Conservation (phyloP, 305 asterid genomes). For the Plantago rigida region DNA sequence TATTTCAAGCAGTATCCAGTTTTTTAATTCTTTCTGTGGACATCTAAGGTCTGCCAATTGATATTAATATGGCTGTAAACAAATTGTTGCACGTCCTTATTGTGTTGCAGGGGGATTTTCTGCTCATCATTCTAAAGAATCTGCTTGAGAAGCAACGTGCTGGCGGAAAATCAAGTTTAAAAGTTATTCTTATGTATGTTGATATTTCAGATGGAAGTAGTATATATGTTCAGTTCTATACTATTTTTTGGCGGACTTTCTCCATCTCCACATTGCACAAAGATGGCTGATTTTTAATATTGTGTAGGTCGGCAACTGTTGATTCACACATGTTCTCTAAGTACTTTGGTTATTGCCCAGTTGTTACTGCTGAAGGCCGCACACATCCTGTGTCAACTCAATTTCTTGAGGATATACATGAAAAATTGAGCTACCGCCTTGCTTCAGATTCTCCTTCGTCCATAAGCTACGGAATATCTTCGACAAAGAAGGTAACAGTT, state of each 20-base stretch:
- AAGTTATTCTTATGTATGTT: constrained; percentile 87
- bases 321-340: constrained; percentile 79
- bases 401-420: constrained; percentile 87
- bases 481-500: constrained; percentile 50
- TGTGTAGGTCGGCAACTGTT: constrained; percentile 90
- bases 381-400: constrained; percentile 79
- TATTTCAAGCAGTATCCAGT: too few relatives aligned
- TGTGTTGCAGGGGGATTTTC: constrained; percentile 86
- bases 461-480: constrained; percentile 44
- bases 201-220: constrained; percentile 24
- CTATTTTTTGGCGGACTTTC: constrained; percentile 18
- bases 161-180: constrained; percentile 47
- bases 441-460: constrained; percentile 81
- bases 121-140: constrained; percentile 76
- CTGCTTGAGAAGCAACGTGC: constrained; percentile 75
- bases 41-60: constrained; percentile 18
- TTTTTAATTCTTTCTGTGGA: too few relatives aligned
- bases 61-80: constrained; percentile 23
- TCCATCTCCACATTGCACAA: constrained; percentile 21
- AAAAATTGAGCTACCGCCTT: constrained; percentile 66
- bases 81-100: constrained; percentile 29
- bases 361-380: constrained; percentile 84
- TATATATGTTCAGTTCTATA: constrained; percentile 18
- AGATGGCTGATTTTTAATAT: constrained; percentile 26
- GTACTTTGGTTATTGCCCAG: constrained; percentile 88